Base-by-base conservation (phyloP, 352 stramenopile species). In the Globisporangium solare region DNA sequence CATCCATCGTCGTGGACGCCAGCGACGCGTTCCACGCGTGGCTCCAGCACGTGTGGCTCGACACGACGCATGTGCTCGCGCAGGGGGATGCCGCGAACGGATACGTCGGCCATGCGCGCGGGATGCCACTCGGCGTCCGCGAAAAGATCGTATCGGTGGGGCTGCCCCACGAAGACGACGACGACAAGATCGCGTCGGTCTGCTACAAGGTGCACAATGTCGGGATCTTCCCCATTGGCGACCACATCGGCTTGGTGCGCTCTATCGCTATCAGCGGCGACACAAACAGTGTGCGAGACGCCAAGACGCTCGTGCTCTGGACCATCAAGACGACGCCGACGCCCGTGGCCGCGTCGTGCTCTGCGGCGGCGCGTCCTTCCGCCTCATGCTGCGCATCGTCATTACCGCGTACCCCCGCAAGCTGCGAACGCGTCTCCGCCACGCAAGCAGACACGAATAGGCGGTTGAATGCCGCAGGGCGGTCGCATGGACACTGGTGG, bases 141-240 rank as follows among this genome's bases (percentile, higher is more conserved):
- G 79, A 89, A 47, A 61, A 84, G 58, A 86, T 89, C 22, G 48
- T 83, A 8, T 79, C 73, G 3, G 74, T 51, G 0, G 79, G 74
- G 22, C 52, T 66, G 15, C 79, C 79, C 5, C 60, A 71, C 24
- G 59, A 66, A 1, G 46, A 53, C 12, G 70, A 68, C 12, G 70
- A 68, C 7, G 64, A 78, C 31, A 49, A 32, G n/a, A 84, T 86
- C 57, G 64, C 66, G 11, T 76, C 67, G 10, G 51, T 86, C 0
- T 54, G 71, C 39, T 88, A 86, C 67, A 74, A 71, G 48, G 62
- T 86, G 50, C 47, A 53, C 42, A 67, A 78, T 32, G 76, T 72
- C 46, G 77, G 75, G 0, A 62, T 67, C 14, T 59, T 86, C 61
- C 63, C 79, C 15, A 40, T 83, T 18, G 64, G 68, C 27, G 64